Evolutionary conservation across 805 yeast species (phyloP), one percentile per base, ranked within the genome.

Genomic region (Ogataea pini): DNA sequence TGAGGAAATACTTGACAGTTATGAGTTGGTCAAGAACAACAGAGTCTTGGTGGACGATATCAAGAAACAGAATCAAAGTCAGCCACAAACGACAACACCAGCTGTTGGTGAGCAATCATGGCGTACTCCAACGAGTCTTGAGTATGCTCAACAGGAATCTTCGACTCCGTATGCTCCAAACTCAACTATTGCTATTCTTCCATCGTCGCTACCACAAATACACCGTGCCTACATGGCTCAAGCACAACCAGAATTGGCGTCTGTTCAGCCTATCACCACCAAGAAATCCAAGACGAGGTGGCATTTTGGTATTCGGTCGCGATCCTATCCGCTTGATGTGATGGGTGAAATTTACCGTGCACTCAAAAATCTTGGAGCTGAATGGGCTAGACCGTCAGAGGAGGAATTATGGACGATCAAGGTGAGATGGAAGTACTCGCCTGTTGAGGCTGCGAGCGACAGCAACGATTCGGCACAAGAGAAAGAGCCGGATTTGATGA

Each of bases 281-380:
- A 90, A 92, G 67, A 89, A 89, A 66, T 86, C 92, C 52, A 92
- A 90, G 69, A 89, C 96, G 6, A 83, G 96, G 68, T 94, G 99
- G 99, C 99, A 94, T 73, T 94, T 94, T 64, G 99, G 99, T 56
- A 94, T 94, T 51, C 77, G 99, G 64, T 89, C 97, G 7, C 78
- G 97, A 60, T 89, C 97, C 1, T 94, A 94, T 64, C 98, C 99
- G 28, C 75, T 94, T 58, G 99, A 94, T 67, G 99, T 94, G 3
- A 94, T 94, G 98, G 97, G 97, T 22, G 99, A 94, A 65, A 91
- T 94, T 37, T 94, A 94, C 70, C 77, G 97, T 40, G 98, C 98
- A 1, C 75, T 94, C 63, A 88, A 88, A 69, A 89, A 88, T 60
- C 72, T 94, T 46, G 97, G 97, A 1, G 98, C 98, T 0, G 97